A percentile compares a stretch with the other conserved stretches of the same genome.
phyloP scores from a whole-genome alignment of 2,329 filamentous ascomycete species.

The Cercospora sp. region DNA sequence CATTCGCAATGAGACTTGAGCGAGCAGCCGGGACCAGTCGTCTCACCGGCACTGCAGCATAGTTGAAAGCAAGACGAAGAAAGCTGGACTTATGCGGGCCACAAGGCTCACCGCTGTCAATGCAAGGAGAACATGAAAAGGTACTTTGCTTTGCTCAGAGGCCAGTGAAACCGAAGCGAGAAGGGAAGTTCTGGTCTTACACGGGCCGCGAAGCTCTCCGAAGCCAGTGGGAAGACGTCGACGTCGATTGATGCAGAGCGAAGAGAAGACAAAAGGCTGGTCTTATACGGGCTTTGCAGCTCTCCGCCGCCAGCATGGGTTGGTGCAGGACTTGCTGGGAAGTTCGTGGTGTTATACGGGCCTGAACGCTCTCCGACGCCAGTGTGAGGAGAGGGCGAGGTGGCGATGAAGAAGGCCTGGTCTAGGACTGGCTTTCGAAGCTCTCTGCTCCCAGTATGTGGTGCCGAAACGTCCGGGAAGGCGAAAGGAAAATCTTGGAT shows the following conservation, averaged over 20 bases:
- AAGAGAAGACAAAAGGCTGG: background rate
- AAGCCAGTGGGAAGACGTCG: background rate
- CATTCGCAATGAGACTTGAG: background rate
- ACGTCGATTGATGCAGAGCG: background rate
- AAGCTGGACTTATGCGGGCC: background rate
- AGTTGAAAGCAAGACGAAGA: background rate
- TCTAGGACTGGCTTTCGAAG: background rate
- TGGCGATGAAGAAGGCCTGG: background rate
- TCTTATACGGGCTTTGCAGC: background rate
- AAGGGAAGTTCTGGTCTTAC: background rate
- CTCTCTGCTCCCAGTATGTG: background rate
- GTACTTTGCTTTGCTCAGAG: background rate
- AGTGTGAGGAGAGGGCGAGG: background rate
- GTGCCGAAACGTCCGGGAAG: background rate
- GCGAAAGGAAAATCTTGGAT: background rate
- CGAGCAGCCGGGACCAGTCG: background rate
- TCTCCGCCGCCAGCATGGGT: background rate
- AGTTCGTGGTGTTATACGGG: background rate
- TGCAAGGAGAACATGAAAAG: background rate
- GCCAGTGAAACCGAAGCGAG: background rate
- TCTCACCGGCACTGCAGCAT: background rate
- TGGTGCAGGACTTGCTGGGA: no score
- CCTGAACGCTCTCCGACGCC: background rate
- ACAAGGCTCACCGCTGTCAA: background rate
- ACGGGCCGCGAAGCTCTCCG: background rate